These are phyloP conservation scores for Agaricus subrufescens DNA, from an alignment of 768 basidiomycete genomes.

Conservation along the genomic window DNA sequence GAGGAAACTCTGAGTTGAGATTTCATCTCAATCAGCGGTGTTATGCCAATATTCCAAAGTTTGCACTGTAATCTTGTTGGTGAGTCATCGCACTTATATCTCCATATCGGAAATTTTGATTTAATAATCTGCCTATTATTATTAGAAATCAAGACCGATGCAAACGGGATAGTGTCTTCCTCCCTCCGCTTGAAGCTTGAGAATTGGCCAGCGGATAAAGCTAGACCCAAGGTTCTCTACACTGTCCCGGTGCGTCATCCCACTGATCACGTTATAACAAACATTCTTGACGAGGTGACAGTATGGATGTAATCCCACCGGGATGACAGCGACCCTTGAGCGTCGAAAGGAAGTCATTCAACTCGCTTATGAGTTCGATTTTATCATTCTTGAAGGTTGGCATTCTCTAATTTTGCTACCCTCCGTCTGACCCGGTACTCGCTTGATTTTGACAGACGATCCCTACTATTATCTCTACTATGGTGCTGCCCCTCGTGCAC, in stretches of 20 bases:
- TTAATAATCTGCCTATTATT: not conserved
- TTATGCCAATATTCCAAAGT: constrained; percentile 58
- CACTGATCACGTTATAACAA: not conserved
- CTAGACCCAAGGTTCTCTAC: constrained; percentile 75
- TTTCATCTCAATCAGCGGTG: constrained; percentile 39
- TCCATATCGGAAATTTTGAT: not conserved
- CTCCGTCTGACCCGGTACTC: not conserved
- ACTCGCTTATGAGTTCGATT: constrained; percentile 66
- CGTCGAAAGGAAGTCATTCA: constrained; percentile 68
- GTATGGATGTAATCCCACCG: constrained; percentile 88
- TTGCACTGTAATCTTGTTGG: constrained; percentile 58
- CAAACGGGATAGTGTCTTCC: constrained; percentile 57
- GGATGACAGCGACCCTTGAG: constrained; percentile 66
- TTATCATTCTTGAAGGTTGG: constrained; percentile 83
- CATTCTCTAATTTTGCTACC: constrained; percentile 3
- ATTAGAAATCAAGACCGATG: constrained; percentile 78
- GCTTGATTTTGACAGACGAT: constrained; percentile 48
- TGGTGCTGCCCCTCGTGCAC: constrained; percentile 53
- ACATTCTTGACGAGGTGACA: constrained; percentile 17
- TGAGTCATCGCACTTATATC: constrained; percentile 19
- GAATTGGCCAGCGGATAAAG: constrained; percentile 68
- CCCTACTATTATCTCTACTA: constrained; percentile 81
- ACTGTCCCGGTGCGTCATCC: constrained; percentile 59
- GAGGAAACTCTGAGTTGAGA: not conserved
- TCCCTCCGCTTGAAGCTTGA: constrained; percentile 62